A percentile compares a stretch with the other conserved stretches of the same genome.
Evolutionary conservation across 2,329 filamentous ascomycete genomes (phyloP).

Genomic region (Zalaria obscura): DNA sequence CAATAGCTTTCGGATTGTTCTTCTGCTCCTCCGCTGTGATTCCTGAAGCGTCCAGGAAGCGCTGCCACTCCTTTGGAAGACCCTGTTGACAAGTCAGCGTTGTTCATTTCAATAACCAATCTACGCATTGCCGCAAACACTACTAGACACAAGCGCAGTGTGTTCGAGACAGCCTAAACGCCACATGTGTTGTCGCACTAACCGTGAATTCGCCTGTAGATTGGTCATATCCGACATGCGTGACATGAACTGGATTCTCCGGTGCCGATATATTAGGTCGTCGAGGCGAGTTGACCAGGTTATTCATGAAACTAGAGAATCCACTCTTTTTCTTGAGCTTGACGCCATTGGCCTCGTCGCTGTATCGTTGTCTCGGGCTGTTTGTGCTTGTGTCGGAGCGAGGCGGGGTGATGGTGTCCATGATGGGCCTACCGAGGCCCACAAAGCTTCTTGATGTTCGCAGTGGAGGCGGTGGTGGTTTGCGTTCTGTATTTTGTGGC

Average conservation of each 20-base stretch:
- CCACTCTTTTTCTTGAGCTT: conserved; percentile 70
- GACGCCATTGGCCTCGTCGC: conserved; percentile 55
- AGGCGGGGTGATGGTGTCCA: conserved; percentile 26
- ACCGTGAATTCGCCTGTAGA: conserved; percentile 93
- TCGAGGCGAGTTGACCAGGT: conserved; percentile 68
- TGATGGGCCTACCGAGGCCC: conserved; percentile 1
- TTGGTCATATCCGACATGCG: conserved; percentile 95
- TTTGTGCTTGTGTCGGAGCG: conserved; percentile 33
- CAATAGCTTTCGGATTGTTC: conserved; percentile 88
- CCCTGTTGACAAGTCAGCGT: conserved; percentile 42
- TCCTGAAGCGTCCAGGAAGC: conserved; percentile 84
- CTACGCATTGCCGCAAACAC: background rate
- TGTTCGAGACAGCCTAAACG: too few species aligned
- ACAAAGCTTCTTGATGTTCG: background rate
- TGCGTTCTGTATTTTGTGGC: background rate
- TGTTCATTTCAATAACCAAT: background rate
- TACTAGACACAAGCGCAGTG: too few species aligned
- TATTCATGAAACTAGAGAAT: conserved; percentile 78
- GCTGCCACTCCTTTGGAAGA: conserved; percentile 94
- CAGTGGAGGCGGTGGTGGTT: background rate
- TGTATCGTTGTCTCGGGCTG: conserved; percentile 54
- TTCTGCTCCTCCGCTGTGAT: conserved; percentile 93
- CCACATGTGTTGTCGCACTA: conserved; percentile 22
- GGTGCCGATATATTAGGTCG: conserved; percentile 93
- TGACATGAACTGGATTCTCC: conserved; percentile 94